Evolutionary conservation across 1,139 yeast genomes (phyloP).

Genomic region (Sugiyamaella pinicola): DNA sequence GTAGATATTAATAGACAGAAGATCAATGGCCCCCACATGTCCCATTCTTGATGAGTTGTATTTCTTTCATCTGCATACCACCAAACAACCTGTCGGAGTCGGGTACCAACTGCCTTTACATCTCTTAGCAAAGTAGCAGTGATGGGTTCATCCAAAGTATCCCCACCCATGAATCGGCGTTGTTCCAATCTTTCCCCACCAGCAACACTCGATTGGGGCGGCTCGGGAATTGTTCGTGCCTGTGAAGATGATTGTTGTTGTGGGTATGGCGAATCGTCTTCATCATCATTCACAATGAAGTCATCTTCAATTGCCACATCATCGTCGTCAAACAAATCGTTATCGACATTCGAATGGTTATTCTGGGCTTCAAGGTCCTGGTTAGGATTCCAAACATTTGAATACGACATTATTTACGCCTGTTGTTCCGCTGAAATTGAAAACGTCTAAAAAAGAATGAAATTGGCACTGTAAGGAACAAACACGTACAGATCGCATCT

Average conservation of each 20-base stretch:
- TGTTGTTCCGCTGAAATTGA: too few relatives aligned
- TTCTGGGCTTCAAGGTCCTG: slow-evolving; percentile 25
- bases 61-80: slow-evolving; percentile 30
- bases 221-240: slow-evolving; percentile 25
- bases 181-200: slow-evolving; percentile 62
- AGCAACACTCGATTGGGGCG: slow-evolving; percentile 30
- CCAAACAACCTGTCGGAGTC: slow-evolving; percentile 73
- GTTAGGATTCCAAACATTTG: slow-evolving; percentile 28
- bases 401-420: slow-evolving; percentile 30
- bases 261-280: slow-evolving; percentile 24
- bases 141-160: slow-evolving; percentile 84
- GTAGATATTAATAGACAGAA: slow-evolving; percentile 68
- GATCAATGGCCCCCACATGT: slow-evolving; percentile 85
- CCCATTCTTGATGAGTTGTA: slow-evolving; percentile 60
- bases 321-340: slow-evolving; percentile 24
- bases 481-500: too few relatives aligned
- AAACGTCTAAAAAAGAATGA: too few relatives aligned
- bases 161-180: slow-evolving; percentile 78
- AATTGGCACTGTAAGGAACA: too few relatives aligned
- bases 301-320: slow-evolving; percentile 32
- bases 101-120: slow-evolving; percentile 61
- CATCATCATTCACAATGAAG: slow-evolving; percentile 35
- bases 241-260: slow-evolving; percentile 16
- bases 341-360: slow-evolving; percentile 30
- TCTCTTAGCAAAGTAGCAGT: slow-evolving; percentile 69